These are phyloP conservation scores for Eimeria praecox DNA, from an alignment of 169 alveolate genomes.

Conservation along the genomic window DNA sequence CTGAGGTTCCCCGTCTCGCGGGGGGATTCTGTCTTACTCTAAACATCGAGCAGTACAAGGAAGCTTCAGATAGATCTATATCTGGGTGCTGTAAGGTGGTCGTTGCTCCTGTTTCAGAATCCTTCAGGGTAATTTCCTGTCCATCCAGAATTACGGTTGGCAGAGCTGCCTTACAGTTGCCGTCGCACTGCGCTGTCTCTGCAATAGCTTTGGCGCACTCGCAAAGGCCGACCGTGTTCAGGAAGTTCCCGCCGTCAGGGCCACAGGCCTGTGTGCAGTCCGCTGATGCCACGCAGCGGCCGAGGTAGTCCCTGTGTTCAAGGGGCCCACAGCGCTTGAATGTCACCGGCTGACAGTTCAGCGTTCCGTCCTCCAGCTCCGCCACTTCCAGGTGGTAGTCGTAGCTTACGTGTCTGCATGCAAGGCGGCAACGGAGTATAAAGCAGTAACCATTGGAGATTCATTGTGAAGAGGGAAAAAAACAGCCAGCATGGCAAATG, in stretches of 20 bases:
- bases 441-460: not conserved
- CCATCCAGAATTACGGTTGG: slow-evolving; percentile 41
- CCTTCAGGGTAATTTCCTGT: not conserved
- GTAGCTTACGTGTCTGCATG: slow-evolving; percentile 59
- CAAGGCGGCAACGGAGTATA: not conserved
- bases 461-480: not conserved
- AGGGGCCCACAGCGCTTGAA: slow-evolving; percentile 11
- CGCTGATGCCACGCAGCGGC: slow-evolving; percentile 53
- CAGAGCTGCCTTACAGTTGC: slow-evolving; percentile 62
- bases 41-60: slow-evolving; percentile 38
- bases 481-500: not conserved
- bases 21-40: not conserved
- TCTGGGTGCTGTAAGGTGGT: slow-evolving; percentile 39
- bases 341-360: slow-evolving; percentile 54
- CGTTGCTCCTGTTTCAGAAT: slow-evolving; percentile 14
- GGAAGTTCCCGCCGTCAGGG: slow-evolving; percentile 73
- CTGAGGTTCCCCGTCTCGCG: not conserved
- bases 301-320: slow-evolving; percentile 54
- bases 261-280: slow-evolving; percentile 78
- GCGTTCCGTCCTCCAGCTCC: slow-evolving; percentile 65
- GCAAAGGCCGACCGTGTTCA: slow-evolving; percentile 57
- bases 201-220: slow-evolving; percentile 75
- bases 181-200: slow-evolving; percentile 66
- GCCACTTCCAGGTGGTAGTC: slow-evolving; percentile 66
- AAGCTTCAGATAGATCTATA: slow-evolving; percentile 24